These are phyloP conservation scores for Pestalotiopsis sp. DNA, from an alignment of 2,329 filamentous ascomycete species.

Conservation along the genomic window DNA sequence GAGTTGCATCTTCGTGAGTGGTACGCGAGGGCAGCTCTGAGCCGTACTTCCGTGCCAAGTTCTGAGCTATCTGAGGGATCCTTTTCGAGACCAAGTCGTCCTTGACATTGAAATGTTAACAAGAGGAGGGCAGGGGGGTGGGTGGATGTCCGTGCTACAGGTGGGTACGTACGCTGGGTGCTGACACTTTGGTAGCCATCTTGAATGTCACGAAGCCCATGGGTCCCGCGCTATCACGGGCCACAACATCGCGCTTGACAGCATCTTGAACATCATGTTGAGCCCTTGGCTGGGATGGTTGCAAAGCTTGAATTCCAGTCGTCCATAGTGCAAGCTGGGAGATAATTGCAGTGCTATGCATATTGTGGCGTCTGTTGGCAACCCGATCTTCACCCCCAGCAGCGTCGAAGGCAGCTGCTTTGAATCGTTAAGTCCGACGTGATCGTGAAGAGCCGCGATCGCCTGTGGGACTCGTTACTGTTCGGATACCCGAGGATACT, in stretches of 20 bases:
- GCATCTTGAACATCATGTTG: conserved; percentile 12
- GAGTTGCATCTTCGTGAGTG: conserved; percentile 18
- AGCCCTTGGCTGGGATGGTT: conserved; percentile 41
- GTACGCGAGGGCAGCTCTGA: conserved; percentile 23
- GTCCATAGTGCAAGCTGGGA: conserved; percentile 52
- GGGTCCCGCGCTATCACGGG: conserved; percentile 13
- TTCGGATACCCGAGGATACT: neutral
- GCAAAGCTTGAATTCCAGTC: conserved; percentile 50
- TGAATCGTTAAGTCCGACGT: neutral
- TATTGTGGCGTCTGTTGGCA: conserved; percentile 22
- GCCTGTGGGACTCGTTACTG: neutral
- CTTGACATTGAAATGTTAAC: conserved; percentile 32
- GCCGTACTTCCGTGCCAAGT: conserved; percentile 44
- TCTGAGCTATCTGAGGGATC: conserved; percentile 40
- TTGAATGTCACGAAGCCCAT: conserved; percentile 40
- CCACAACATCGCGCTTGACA: conserved; percentile 13
- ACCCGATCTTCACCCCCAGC: conserved; percentile 18
- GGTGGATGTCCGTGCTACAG: neutral
- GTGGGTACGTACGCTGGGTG: conserved; percentile 32
- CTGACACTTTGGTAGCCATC: conserved; percentile 39
- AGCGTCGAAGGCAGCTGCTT: neutral
- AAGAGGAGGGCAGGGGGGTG: neutral
- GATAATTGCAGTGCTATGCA: conserved; percentile 35
- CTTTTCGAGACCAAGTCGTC: conserved; percentile 34
- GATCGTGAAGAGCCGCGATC: neutral